Evolutionary conservation across 2,329 filamentous ascomycete genomes (phyloP), one percentile per base, ranked within the genome.

Genomic region (Nothophoma quercina): DNA sequence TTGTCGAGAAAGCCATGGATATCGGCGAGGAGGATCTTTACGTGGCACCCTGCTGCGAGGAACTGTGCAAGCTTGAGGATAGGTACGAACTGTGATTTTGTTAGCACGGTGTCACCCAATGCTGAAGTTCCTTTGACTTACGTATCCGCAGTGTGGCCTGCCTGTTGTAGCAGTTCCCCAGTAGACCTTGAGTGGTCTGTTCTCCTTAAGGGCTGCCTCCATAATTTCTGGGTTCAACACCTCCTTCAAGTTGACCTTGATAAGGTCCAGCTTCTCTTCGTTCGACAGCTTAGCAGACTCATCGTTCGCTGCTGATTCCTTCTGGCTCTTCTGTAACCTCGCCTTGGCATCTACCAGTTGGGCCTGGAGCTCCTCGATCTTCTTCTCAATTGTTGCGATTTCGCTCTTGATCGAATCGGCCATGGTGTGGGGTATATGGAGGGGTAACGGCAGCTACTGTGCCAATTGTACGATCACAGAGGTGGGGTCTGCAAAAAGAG

Each of bases 51-150:
- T 23, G 93, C 92, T 28, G 85, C 83, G 26, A 97, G 85, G 68
- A 96, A 86, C 73, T 97, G 88, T 30, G 91, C 92, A 58, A 97
- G 89, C 77, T 97, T 97, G 70, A 96, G 85, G 64, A 89, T 88
- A 5, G 92, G 88, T 8, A 95, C 89, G 58, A 96, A 90, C 69
- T 72, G 45, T 22, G 5, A 15, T 13, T n/a, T 19, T 13, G 29
- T 32, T 25, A 64, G 48, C 41, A 21, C 33, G 45, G 36, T 38
- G 19, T 23, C 5, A 16, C 13, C 5, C 32, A 15, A 10, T 23
- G n/a, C 7, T 13, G 6, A 12, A 16, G 28, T 15, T 21, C 22
- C 13, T 29, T 16, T 22, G 22, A 63, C 67, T n/a, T 61, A 71
- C 69, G 82, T 96, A 96, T 63, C 91, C 93, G 72, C 86, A 90